phyloP scores from a whole-genome alignment of 2,329 filamentous ascomycete genomes.

The Aaosphaeria pasadenensis region DNA sequence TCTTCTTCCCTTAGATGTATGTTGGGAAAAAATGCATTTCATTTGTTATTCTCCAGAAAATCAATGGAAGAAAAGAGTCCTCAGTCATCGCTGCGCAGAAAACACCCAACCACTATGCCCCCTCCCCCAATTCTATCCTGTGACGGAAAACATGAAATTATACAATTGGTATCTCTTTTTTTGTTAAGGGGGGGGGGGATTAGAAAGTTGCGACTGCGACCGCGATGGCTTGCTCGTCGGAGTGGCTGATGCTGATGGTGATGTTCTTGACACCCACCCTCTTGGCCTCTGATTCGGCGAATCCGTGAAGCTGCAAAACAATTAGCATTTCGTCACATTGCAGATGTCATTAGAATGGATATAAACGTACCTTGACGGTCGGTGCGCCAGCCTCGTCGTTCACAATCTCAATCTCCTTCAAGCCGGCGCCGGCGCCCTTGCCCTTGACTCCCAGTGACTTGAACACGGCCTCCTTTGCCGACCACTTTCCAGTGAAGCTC shows the following conservation, averaged over 20 bases:
- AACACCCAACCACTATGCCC: too few relatives aligned
- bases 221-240: slow-evolving; percentile 88
- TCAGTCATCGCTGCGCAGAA: too few relatives aligned
- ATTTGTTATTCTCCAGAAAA: too few relatives aligned
- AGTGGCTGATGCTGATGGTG: slow-evolving; percentile 93
- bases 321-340: slow-evolving; percentile 8
- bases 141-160: too few relatives aligned
- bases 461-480: slow-evolving; percentile 97
- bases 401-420: slow-evolving; percentile 93
- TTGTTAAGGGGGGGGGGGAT: background rate
- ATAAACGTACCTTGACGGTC: slow-evolving; percentile 70
- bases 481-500: slow-evolving; percentile 94
- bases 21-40: too few relatives aligned
- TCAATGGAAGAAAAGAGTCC: too few relatives aligned
- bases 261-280: slow-evolving; percentile 84
- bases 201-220: slow-evolving; percentile 84
- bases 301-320: slow-evolving; percentile 70
- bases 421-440: slow-evolving; percentile 80
- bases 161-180: too few relatives aligned
- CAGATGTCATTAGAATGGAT: slow-evolving; percentile 1
- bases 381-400: slow-evolving; percentile 80
- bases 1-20: too few relatives aligned
- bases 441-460: slow-evolving; percentile 88
- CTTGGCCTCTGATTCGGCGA: slow-evolving; percentile 78
- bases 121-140: too few relatives aligned